Base-by-base conservation (phyloP, 2,329 filamentous ascomycete species). In the Cordyceps cicadae region DNA sequence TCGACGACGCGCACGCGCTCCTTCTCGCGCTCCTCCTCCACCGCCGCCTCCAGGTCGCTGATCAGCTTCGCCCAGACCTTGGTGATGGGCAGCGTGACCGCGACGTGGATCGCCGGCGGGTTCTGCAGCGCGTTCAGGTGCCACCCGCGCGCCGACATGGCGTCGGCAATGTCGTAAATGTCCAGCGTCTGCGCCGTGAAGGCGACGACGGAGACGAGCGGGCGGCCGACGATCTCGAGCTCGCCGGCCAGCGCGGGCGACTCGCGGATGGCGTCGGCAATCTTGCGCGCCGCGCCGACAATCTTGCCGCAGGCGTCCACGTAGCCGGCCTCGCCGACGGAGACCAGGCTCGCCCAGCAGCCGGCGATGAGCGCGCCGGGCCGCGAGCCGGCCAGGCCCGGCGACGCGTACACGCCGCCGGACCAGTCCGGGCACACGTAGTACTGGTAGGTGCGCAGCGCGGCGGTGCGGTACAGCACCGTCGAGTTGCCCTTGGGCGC, bases 401-500 rank as follows among this genome's bases (percentile, higher is more conserved):
- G 94, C 1, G 90, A 96, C 46, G 92, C 94, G 74, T 99, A 99
- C 9, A 99, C 92, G 68, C 94, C 94, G 62, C 94, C 94, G 11
- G 89, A 87, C 94, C 94, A 99, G 75, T 96, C 90, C 7, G 94
- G 88, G 37, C 88, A 90, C 71, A 99, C 88, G 75, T 96, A 99
- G 81, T 99, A 99, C 75, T 99, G 94, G 75, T 96, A 93, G 61
- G 86, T 85, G 67, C 94, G 86, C 66, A 95, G 83, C 52, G 83
- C 77, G 39, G 87, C 82, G 51, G 86, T 89, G 67, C 94, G 90
- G 81, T 99, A 99, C 48, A 99, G 81, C 15, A 96, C 82, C 1
- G 92, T 94, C 57, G 89, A 94, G 81, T 96, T 99, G 66, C 94
- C 94, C 78, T 99, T 99, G 58, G 94, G 94, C 1, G 94, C 94